phyloP scores from a whole-genome alignment of 2,329 filamentous ascomycete genomes.

The Fusarium sp. region DNA sequence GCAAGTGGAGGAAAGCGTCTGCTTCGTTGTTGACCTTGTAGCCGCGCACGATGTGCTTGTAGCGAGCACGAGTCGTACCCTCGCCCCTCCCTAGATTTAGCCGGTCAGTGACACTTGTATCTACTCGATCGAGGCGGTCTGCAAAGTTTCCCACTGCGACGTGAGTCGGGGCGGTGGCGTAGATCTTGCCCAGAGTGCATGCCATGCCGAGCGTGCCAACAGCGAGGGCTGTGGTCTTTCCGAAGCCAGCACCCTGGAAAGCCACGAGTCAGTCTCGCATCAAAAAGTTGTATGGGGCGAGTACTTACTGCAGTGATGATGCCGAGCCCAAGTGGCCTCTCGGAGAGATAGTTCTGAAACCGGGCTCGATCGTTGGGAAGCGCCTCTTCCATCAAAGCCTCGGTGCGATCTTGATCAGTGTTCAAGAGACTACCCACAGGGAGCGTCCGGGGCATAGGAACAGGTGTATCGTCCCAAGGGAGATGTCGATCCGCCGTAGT shows the following conservation, averaged over 20 bases:
- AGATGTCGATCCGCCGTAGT: too few species aligned
- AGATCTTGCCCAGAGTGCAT: constrained; percentile 8
- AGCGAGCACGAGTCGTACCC: not conserved
- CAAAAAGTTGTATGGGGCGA: too few species aligned
- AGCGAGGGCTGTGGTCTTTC: constrained; percentile 25
- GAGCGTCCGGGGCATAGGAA: not conserved
- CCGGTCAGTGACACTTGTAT: not conserved
- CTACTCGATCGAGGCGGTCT: not conserved
- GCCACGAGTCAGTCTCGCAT: too few species aligned
- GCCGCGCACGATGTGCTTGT: constrained; percentile 13
- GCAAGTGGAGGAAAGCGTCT: constrained; percentile 5
- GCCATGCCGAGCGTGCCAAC: constrained; percentile 18
- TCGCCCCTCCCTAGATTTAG: not conserved
- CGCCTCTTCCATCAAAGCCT: constrained; percentile 10
- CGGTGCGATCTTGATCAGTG: not conserved
- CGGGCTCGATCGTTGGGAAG: constrained; percentile 15
- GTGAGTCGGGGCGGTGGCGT: constrained; percentile 23
- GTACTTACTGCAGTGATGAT: constrained; percentile 34
- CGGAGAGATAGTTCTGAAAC: constrained; percentile 29
- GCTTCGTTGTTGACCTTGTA: constrained; percentile 8
- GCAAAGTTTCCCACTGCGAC: constrained; percentile 21
- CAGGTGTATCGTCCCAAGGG: too few species aligned
- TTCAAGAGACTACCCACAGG: constrained; percentile 21
- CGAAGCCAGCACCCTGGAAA: constrained; percentile 31
- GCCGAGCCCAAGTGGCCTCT: constrained; percentile 19